These are phyloP conservation scores for Dalbergia cultrata DNA, from an alignment of 306 rosid species.

Conservation along the genomic window DNA sequence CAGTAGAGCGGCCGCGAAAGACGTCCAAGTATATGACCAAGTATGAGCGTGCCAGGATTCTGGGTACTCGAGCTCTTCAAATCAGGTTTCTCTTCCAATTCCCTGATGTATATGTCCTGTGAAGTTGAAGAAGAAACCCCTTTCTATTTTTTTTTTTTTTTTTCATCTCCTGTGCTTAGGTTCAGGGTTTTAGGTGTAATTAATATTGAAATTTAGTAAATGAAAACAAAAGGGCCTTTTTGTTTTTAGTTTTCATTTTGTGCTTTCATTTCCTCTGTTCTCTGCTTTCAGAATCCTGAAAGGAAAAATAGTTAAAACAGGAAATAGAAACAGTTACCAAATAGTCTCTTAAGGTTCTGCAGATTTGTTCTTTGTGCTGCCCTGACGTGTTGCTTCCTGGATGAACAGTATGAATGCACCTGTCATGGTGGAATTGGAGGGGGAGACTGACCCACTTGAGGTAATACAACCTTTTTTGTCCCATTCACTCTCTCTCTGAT, in stretches of 20 bases:
- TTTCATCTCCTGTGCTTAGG: neutral
- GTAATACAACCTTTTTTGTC: conserved; percentile 39
- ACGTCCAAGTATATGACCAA: conserved; percentile 84
- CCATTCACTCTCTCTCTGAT: too few species aligned
- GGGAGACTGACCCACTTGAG: conserved; percentile 88
- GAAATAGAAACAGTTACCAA: neutral
- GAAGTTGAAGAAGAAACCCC: neutral
- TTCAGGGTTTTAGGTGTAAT: too few species aligned
- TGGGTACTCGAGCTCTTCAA: conserved; percentile 87
- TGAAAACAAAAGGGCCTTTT: too few species aligned
- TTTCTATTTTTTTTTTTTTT: neutral
- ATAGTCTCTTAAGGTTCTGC: neutral
- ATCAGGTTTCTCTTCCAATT: conserved; percentile 60
- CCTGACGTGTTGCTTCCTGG: conserved; percentile 16
- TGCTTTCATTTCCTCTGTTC: too few species aligned
- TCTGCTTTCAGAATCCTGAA: too few species aligned
- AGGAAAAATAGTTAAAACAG: too few species aligned
- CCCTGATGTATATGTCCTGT: neutral
- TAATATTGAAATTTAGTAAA: too few species aligned
- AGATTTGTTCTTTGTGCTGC: neutral
- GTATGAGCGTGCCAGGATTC: conserved; percentile 79
- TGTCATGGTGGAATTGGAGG: conserved; percentile 90
- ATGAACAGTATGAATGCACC: conserved; percentile 88
- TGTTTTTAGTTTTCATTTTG: too few species aligned
- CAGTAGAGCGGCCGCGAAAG: conserved; percentile 60